Evolutionary conservation across 2,329 filamentous ascomycete species (phyloP), one percentile per base, ranked within the genome.

Genomic region (Fusarium poae): DNA sequence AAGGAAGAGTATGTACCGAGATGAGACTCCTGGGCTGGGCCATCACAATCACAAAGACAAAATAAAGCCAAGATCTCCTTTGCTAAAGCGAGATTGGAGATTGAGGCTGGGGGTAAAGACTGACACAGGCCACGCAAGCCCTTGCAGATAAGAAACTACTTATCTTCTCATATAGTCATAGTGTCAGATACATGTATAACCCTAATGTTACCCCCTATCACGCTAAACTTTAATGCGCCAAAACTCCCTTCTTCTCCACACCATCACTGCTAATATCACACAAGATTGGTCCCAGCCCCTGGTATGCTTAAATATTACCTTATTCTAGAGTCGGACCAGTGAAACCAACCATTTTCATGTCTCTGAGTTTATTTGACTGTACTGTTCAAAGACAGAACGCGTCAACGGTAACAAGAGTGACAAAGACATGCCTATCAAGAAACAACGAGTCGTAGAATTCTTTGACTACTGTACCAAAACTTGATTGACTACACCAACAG

Each of bases 231-330:
- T 71, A 72, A 72, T 72, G 48, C 63, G 49, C 67, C 67, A 61
- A 37, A 40, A 59, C 45, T 63, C 29, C 43, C 51, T 44, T 23
- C 16, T 42, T 48, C 42, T 60, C 65, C 65, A 65, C 65, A 51
- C 32, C 48, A 49, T 3, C 27, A 37, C 30, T 5, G 6, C 29
- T 27, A 5, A 23, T 13, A 44, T 45, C 39, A 64, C 52, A 45
- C 37, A 54, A 51, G 62, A 57, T 35, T 59, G 54, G 50, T 45
- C 25, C 49, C 57, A 61, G 44, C 62, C 61, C 68, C 71, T 70
- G 70, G 66, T 73, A 73, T 73, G 71, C 71, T 73, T 73, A 73
- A 73, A 73, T 73, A 66, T 73, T 73, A 73, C 71, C 71, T 73
- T 73, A 73, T 72, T 73, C 70, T 54, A 37, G 53, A 52, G 53